phyloP scores from a whole-genome alignment of 2,329 filamentous ascomycete species.

The Colletotrichum tamarilloi region DNA sequence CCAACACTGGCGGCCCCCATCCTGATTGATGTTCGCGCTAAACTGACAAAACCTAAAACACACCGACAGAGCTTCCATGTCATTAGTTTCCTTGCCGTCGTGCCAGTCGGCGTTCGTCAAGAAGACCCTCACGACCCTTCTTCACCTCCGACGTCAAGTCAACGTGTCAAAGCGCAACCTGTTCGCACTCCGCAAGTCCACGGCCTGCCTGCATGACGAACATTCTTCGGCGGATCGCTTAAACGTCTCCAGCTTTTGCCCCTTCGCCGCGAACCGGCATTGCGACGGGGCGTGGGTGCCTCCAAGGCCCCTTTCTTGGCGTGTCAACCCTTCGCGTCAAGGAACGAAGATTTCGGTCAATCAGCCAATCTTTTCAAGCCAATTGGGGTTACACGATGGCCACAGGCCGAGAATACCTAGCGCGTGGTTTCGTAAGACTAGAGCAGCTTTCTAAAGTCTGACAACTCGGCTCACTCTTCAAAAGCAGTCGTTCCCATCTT shows the following conservation, averaged over 20 bases:
- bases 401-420: not conserved
- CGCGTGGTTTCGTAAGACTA: not conserved
- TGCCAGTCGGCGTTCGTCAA: not conserved
- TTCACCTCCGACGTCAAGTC: slow-evolving; percentile 4
- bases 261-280: not conserved
- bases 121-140: not conserved
- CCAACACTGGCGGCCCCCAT: slow-evolving; percentile 30
- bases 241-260: not conserved
- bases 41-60: slow-evolving; percentile 29
- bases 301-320: not conserved
- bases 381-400: not conserved
- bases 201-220: slow-evolving; percentile 2
- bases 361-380: not conserved
- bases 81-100: slow-evolving; percentile 4
- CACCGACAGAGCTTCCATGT: slow-evolving; percentile 19
- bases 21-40: slow-evolving; percentile 6
- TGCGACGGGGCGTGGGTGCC: not conserved
- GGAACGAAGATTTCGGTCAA: not conserved
- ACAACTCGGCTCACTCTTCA: not conserved
- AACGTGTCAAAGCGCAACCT: slow-evolving; percentile 16
- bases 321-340: not conserved
- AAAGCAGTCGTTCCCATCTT: not conserved
- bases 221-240: not conserved
- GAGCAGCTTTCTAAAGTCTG: not conserved
- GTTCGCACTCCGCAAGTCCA: slow-evolving; percentile 1